phyloP scores from a whole-genome alignment of 2,329 filamentous ascomycete genomes.

The Colletotrichum sp. region DNA sequence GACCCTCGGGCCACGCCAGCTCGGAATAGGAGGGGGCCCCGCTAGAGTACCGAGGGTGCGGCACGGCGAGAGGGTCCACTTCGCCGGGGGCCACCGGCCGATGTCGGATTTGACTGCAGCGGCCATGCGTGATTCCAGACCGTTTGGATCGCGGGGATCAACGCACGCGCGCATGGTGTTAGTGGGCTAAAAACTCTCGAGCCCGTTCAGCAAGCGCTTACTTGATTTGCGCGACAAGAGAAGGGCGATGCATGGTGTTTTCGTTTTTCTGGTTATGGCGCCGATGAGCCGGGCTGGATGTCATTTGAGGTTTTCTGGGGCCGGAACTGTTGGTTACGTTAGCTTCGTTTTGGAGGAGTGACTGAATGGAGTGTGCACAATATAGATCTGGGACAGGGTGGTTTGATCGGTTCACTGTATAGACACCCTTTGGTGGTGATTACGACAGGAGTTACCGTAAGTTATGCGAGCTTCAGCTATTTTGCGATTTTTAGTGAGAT shows the following conservation, averaged over 20 bases:
- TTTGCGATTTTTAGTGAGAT: neutral
- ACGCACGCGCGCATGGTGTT: neutral
- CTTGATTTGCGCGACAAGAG: neutral
- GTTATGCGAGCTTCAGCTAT: neutral
- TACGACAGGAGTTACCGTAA: fast-evolving
- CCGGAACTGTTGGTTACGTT: neutral
- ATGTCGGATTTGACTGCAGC: neutral
- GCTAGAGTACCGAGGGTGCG: neutral
- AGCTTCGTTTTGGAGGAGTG: neutral
- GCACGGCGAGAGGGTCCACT: neutral
- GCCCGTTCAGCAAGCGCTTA: neutral
- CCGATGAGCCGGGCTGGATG: neutral
- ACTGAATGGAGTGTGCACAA: neutral
- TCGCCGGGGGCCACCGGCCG: neutral
- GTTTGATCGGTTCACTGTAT: neutral
- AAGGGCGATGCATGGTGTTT: neutral
- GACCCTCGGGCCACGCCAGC: neutral
- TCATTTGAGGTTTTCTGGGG: neutral
- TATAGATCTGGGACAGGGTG: neutral
- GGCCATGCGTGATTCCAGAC: neutral
- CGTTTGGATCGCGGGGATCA: neutral
- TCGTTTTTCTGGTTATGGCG: neutral
- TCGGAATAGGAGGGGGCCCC: too few relatives aligned
- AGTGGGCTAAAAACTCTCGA: neutral
- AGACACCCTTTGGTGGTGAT: neutral